A percentile compares a stretch with the other conserved stretches of the same genome.
Evolutionary conservation across 768 basidiomycete species (phyloP).

Genomic region (Russula earlei): DNA sequence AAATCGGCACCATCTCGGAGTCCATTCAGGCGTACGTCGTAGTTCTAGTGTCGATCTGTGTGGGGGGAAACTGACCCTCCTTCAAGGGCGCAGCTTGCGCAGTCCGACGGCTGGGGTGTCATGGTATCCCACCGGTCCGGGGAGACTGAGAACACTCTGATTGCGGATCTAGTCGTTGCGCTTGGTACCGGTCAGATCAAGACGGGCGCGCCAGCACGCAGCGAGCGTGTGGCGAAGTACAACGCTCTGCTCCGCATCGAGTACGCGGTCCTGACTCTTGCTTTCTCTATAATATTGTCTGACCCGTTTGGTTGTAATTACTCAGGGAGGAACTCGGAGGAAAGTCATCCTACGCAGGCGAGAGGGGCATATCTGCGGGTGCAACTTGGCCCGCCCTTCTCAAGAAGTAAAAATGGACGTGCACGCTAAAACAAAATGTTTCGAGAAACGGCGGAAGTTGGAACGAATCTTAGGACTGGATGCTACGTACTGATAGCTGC

Average conservation of each 20-base stretch:
- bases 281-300: conserved; percentile 14
- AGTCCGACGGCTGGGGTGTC: conserved; percentile 96
- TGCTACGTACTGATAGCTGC: background rate
- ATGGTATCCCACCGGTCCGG: conserved; percentile 99
- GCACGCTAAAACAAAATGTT: background rate
- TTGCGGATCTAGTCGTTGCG: conserved; percentile 91
- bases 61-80: background rate
- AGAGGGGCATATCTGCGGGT: conserved; percentile 73
- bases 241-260: conserved; percentile 85
- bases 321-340: conserved; percentile 68
- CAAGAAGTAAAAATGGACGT: conserved; percentile 41
- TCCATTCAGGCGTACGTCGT: conserved; percentile 90
- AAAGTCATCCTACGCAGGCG: conserved; percentile 64
- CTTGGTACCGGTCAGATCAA: conserved; percentile 94
- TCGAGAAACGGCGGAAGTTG: background rate
- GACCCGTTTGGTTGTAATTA: conserved; percentile 5
- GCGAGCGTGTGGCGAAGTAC: conserved; percentile 95
- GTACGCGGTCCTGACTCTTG: conserved; percentile 36
- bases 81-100: conserved; percentile 81
- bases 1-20: conserved; percentile 98
- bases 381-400: conserved; percentile 59
- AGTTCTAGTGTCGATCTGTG: background rate
- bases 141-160: conserved; percentile 96
- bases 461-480: background rate
- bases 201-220: conserved; percentile 94